Conservation (phyloP, 305 asterid species). For the Nicotiana rustica region DNA sequence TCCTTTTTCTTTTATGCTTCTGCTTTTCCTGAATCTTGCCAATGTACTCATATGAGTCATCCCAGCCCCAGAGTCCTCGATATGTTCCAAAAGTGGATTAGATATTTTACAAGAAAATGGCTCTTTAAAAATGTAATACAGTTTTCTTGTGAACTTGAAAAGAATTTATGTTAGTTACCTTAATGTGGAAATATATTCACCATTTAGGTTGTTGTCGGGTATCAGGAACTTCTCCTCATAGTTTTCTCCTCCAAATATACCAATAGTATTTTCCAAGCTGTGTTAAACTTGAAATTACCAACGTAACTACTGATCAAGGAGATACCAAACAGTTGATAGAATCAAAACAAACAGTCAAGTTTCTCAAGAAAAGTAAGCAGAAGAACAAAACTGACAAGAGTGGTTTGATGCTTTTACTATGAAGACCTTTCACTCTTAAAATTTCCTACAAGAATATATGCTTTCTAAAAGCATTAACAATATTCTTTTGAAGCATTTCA, state of each 20-base stretch:
- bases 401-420: background rate
- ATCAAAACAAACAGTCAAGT: background rate
- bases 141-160: background rate
- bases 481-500: background rate
- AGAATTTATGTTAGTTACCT: background rate
- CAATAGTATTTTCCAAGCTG: constrained; percentile 18
- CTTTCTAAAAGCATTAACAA: background rate
- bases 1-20: background rate
- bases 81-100: background rate
- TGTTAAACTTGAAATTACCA: background rate
- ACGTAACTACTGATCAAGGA: background rate
- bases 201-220: background rate
- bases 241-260: constrained; percentile 8
- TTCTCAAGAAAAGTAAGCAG: background rate
- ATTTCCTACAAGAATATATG: background rate
- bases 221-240: background rate
- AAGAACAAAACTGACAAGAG: background rate
- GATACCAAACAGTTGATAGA: background rate
- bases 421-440: background rate
- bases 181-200: constrained; percentile 19
- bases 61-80: constrained; percentile 9
- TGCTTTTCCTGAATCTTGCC: background rate
- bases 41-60: background rate
- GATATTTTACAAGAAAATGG: background rate
- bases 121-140: no score